A percentile compares a stretch with the other conserved stretches of the same genome.
These are phyloP conservation scores for Pichia insulana DNA, from an alignment of 805 yeast species.

Conservation along the genomic window DNA sequence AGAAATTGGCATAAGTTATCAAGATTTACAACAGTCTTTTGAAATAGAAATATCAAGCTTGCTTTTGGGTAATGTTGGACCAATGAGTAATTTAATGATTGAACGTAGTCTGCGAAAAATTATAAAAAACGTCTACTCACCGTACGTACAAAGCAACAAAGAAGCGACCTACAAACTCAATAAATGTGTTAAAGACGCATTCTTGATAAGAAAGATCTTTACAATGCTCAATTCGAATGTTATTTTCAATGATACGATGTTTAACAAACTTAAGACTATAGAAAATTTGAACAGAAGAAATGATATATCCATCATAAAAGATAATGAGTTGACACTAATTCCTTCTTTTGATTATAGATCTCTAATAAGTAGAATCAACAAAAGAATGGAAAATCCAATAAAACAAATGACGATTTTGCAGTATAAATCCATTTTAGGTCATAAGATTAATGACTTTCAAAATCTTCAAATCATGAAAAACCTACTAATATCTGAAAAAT, in stretches of 20 bases:
- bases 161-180: conserved; percentile 5
- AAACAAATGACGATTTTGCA: conserved; percentile 6
- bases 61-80: background rate
- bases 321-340: conserved; percentile 16
- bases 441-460: conserved; percentile 14
- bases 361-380: conserved; percentile 6
- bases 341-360: conserved; percentile 13
- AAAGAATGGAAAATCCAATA: conserved; percentile 1
- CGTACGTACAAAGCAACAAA: conserved; percentile 10
- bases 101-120: conserved; percentile 14
- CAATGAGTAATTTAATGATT: conserved; percentile 1
- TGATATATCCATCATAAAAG: conserved; percentile 17
- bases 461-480: conserved; percentile 14
- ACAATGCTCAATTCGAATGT: conserved; percentile 4
- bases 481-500: conserved; percentile 2
- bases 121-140: conserved; percentile 16
- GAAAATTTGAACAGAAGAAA: conserved; percentile 15
- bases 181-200: conserved; percentile 5
- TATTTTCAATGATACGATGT: conserved; percentile 5
- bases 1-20: background rate
- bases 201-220: conserved; percentile 8
- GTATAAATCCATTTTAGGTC: conserved; percentile 16
- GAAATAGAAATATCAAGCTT: conserved; percentile 12
- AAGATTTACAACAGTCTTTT: conserved; percentile 11
- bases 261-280: conserved; percentile 10